Evolutionary conservation across 2,329 filamentous ascomycete genomes (phyloP).

Genomic region (Verticillium dahliae): DNA sequence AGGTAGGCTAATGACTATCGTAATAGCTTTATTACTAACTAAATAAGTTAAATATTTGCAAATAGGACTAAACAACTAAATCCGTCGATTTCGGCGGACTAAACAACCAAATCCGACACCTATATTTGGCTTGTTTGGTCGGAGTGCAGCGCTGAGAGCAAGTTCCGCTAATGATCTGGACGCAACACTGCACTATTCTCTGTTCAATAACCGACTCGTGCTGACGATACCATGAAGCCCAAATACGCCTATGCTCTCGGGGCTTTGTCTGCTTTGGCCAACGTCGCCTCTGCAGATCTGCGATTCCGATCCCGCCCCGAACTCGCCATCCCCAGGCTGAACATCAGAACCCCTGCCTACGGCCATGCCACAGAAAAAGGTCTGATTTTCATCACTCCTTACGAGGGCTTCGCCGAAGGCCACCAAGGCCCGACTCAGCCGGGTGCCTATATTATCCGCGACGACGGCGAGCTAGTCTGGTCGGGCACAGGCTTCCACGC

Average conservation of each 20-base stretch:
- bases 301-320: conserved; percentile 16
- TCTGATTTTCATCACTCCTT: conserved; percentile 1
- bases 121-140: too few relatives aligned
- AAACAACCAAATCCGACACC: too few relatives aligned
- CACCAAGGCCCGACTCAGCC: neutral
- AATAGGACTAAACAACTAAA: too few relatives aligned
- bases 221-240: neutral
- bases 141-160: too few relatives aligned
- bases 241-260: neutral
- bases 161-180: too few relatives aligned
- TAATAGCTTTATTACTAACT: too few relatives aligned
- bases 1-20: too few relatives aligned
- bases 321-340: conserved; percentile 1
- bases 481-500: conserved; percentile 4
- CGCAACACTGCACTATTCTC: too few relatives aligned
- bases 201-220: too few relatives aligned
- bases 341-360: conserved; percentile 1
- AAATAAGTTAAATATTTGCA: too few relatives aligned
- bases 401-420: neutral
- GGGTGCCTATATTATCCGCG: conserved; percentile 2
- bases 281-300: conserved; percentile 8
- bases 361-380: neutral
- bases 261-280: neutral
- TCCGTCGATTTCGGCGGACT: too few relatives aligned
- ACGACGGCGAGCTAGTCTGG: conserved; percentile 6